Evolutionary conservation across 257 asterid species (phyloP).

Genomic region (Solanum rostratum): DNA sequence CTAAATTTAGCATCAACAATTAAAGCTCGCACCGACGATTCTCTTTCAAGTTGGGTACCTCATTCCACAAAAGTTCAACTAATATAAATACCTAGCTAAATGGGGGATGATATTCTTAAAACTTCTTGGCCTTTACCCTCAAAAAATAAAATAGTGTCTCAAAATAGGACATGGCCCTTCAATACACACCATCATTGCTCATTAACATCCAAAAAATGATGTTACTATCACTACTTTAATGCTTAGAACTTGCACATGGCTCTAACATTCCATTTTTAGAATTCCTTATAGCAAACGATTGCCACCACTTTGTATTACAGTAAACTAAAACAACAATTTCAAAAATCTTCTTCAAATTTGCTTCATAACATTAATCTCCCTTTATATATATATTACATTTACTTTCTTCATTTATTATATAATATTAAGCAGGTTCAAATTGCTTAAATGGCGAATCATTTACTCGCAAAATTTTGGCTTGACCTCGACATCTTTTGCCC

Average conservation of each 20-base stretch:
- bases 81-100: background rate
- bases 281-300: background rate
- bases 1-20: background rate
- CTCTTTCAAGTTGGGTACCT: background rate
- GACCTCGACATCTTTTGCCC: background rate
- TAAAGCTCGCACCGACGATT: background rate
- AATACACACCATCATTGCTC: background rate
- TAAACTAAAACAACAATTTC: too few species aligned
- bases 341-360: too few species aligned
- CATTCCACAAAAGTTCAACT: background rate
- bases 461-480: background rate
- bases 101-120: background rate
- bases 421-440: too few species aligned
- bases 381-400: too few species aligned
- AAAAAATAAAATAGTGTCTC: background rate
- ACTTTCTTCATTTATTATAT: too few species aligned
- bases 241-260: background rate
- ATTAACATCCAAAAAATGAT: background rate
- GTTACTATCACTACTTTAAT: background rate
- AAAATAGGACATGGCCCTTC: background rate
- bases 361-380: too few species aligned
- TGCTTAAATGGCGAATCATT: too few species aligned
- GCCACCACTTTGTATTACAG: background rate
- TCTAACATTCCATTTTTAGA: background rate
- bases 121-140: background rate